Evolutionary conservation across 495 filamentous ascomycete species (phyloP).

Genomic region (Annulohypoxylon maeteangense): DNA sequence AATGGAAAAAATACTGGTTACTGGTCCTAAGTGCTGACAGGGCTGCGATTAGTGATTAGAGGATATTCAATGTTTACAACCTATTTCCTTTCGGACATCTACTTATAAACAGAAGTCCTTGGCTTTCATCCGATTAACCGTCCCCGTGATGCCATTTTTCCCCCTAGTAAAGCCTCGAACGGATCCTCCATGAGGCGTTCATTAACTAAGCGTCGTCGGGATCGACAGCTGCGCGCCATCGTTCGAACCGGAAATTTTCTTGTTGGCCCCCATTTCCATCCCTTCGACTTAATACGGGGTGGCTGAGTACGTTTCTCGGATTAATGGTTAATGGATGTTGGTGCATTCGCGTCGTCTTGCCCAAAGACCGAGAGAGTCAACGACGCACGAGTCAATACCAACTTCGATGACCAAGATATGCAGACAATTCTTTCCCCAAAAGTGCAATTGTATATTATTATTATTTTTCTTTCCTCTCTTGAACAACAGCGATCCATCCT

Average conservation of each 20-base stretch:
- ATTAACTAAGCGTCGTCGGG: conserved; percentile 38
- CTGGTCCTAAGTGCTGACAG: conserved; percentile 23
- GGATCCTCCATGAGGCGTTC: conserved; percentile 30
- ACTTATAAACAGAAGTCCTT: conserved; percentile 33
- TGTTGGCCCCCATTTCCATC: conserved; percentile 21
- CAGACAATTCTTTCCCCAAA: conserved; percentile 32
- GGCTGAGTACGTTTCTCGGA: conserved; percentile 33
- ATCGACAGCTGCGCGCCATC: conserved; percentile 40
- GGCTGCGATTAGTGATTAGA: conserved; percentile 21
- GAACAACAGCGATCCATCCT: conserved; percentile 3
- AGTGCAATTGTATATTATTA: conserved; percentile 22
- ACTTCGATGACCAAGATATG: conserved; percentile 23
- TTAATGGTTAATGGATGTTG: conserved; percentile 21
- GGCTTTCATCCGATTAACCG: conserved; percentile 33
- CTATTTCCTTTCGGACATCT: conserved; percentile 27
- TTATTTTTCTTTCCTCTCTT: conserved; percentile 7
- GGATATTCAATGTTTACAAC: conserved; percentile 31
- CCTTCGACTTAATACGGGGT: conserved; percentile 29
- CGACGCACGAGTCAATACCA: conserved; percentile 20
- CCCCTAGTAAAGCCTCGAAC: conserved; percentile 38
- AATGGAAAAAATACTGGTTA: conserved; percentile 11
- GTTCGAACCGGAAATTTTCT: conserved; percentile 33
- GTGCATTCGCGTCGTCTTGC: conserved; percentile 31
- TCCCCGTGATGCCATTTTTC: conserved; percentile 25
- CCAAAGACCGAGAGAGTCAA: not conserved